Evolutionary conservation across 75 land plant genomes (phyloP).

Genomic region (Ceratopteris richardii): DNA sequence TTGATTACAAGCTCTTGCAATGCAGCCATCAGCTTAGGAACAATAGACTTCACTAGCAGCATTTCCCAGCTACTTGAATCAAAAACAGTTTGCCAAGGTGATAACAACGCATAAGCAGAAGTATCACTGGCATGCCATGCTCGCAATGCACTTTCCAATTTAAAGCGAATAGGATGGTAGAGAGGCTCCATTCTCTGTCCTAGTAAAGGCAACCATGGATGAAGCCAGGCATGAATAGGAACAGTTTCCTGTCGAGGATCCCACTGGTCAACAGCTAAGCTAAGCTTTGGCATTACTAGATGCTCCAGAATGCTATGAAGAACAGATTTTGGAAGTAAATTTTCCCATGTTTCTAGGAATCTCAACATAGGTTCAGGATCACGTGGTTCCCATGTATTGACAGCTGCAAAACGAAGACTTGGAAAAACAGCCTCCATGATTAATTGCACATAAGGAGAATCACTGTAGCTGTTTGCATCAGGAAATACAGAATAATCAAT

Average conservation of each 20-base stretch:
- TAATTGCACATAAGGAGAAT: constrained; percentile 71
- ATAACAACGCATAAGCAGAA: constrained; percentile 72
- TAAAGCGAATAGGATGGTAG: constrained; percentile 59
- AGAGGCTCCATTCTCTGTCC: constrained; percentile 70
- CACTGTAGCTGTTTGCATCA: constrained; percentile 15
- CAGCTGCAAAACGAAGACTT: constrained; percentile 65
- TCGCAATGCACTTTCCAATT: constrained; percentile 64
- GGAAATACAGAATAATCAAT: constrained; percentile 34
- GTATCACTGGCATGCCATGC: constrained; percentile 93
- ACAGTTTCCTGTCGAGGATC: constrained; percentile 77
- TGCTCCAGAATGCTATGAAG: constrained; percentile 61
- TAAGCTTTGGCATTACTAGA: constrained; percentile 75
- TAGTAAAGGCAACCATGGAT: constrained; percentile 88
- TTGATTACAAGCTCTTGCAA: constrained; percentile 75
- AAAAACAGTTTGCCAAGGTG: constrained; percentile 94
- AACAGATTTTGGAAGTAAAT: constrained; percentile 56
- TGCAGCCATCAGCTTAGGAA: constrained; percentile 70
- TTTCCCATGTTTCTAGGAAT: constrained; percentile 84
- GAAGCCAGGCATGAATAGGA: constrained; percentile 93
- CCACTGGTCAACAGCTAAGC: constrained; percentile 80
- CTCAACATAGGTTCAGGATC: constrained; percentile 90
- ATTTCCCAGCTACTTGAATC: constrained; percentile 89
- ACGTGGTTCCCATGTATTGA: constrained; percentile 78
- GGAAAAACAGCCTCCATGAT: constrained; percentile 75
- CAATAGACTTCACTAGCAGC: constrained; percentile 59